Percentiles rank a stretch among this genome's conserved stretches.
These are phyloP conservation scores for Vicia faba DNA, from an alignment of 306 rosid genomes.

Conservation along the genomic window DNA sequence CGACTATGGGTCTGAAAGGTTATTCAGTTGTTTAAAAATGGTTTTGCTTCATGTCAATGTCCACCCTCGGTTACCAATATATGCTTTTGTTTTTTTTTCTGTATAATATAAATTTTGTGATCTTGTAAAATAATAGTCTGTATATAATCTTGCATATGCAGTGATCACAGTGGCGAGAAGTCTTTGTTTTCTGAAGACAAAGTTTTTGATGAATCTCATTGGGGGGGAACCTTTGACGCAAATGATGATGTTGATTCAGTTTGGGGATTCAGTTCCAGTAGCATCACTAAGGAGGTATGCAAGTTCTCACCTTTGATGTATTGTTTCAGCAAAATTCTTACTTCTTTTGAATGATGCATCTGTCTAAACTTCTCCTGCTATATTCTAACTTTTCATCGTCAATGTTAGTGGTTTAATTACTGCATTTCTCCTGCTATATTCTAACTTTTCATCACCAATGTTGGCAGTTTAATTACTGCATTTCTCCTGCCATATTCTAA, in stretches of 20 bases:
- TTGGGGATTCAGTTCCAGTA: slow-evolving; percentile 77
- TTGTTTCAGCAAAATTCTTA: slow-evolving; percentile 22
- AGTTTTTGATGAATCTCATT: slow-evolving; percentile 70
- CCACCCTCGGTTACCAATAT: slow-evolving; percentile 11
- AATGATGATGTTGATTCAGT: slow-evolving; percentile 86
- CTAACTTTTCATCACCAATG: neutral
- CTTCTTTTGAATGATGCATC: slow-evolving; percentile 12
- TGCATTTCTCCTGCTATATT: slow-evolving; percentile 3
- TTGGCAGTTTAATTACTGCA: slow-evolving; percentile 10
- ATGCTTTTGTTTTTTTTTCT: slow-evolving; percentile 2
- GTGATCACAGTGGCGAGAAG: slow-evolving; percentile 67
- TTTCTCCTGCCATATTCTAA: slow-evolving; percentile 4
- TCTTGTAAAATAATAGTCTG: slow-evolving; percentile 27
- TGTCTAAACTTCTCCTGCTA: slow-evolving; percentile 7
- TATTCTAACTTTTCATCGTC: slow-evolving; percentile 11
- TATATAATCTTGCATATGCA: slow-evolving; percentile 46
- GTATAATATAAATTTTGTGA: slow-evolving; percentile 8
- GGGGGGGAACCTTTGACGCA: slow-evolving; percentile 95
- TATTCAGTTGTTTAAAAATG: slow-evolving; percentile 15
- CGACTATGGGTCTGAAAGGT: slow-evolving; percentile 15
- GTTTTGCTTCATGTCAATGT: slow-evolving; percentile 15
- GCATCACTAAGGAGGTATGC: slow-evolving; percentile 70
- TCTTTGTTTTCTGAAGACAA: slow-evolving; percentile 74
- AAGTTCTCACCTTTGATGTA: slow-evolving; percentile 27
- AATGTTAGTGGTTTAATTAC: slow-evolving; percentile 5